A percentile compares a stretch with the other conserved stretches of the same genome.
Evolutionary conservation across 1,284 basidiomycete species (phyloP).

Genomic region (Boletus sp.): DNA sequence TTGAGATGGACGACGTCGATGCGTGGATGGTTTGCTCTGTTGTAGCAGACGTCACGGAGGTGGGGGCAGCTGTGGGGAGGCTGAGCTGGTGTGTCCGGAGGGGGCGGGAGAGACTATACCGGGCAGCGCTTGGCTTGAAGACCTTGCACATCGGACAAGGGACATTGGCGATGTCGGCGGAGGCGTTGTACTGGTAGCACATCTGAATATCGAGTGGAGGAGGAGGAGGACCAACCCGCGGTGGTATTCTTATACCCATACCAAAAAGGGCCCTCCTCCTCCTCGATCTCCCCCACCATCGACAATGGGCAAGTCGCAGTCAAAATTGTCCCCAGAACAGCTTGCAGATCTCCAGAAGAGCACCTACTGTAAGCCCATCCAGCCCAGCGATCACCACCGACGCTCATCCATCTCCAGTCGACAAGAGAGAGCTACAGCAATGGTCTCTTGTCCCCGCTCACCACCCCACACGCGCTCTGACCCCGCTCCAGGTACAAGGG

Average conservation of each 20-base stretch:
- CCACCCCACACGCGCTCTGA: conserved; percentile 5
- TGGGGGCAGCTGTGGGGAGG: conserved; percentile 60
- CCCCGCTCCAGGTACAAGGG: conserved; percentile 83
- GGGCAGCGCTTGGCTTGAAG: conserved; percentile 56
- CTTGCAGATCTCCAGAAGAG: conserved; percentile 95
- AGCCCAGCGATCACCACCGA: conserved; percentile 3
- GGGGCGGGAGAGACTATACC: conserved; percentile 37
- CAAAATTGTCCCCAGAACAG: conserved; percentile 94
- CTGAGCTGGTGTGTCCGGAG: conserved; percentile 6
- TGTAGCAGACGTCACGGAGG: conserved; percentile 66
- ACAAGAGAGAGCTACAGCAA: conserved; percentile 99
- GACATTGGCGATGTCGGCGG: conserved; percentile 55
- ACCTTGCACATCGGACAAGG: conserved; percentile 81
- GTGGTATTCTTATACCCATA: conserved; percentile 33
- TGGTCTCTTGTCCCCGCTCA: conserved; percentile 52
- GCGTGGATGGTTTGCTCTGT: conserved; percentile 64
- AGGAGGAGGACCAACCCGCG: conserved; percentile 27
- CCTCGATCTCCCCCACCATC: conserved; percentile 14
- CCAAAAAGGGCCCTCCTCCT: conserved; percentile 33
- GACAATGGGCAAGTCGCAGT: conserved; percentile 93
- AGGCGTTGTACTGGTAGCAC: conserved; percentile 68
- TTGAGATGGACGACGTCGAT: conserved; percentile 71
- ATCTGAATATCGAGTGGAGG: conserved; percentile 39
- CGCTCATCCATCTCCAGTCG: conserved; percentile 58
- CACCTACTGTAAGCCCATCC: conserved; percentile 82